phyloP scores from a whole-genome alignment of 176 grass and related monocot genomes.

The Dactylis glomerata region DNA sequence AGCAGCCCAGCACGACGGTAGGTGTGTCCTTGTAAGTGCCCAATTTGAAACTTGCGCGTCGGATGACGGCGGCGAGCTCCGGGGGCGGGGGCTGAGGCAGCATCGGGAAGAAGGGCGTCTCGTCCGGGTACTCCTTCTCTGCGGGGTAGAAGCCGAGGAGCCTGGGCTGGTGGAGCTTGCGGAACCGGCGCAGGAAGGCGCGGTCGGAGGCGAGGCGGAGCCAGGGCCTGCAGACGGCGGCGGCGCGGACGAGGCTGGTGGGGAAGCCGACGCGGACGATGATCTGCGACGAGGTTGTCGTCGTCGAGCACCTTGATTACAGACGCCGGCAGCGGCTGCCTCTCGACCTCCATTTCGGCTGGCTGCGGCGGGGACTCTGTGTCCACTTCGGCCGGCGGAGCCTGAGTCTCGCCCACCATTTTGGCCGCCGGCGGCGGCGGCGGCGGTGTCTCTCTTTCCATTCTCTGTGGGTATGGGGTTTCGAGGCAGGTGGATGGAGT shows the following conservation, averaged over 20 bases:
- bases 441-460: not conserved
- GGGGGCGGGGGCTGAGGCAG: not conserved
- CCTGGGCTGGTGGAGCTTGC: not conserved
- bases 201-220: not conserved
- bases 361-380: too few species aligned
- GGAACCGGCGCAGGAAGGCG: not conserved
- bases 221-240: not conserved
- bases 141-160: not conserved
- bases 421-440: not conserved
- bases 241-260: not conserved
- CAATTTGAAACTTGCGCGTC: not conserved
- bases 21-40: not conserved
- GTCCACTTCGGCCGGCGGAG: too few species aligned
- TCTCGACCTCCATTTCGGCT: not conserved
- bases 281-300: not conserved
- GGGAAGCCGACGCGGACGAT: not conserved
- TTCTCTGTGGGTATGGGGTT: not conserved
- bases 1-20: not conserved
- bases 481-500: not conserved
- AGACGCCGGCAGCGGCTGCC: not conserved
- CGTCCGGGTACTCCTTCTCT: too few species aligned
- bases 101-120: not conserved
- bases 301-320: not conserved
- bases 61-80: not conserved
- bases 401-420: not conserved